Base-by-base conservation (phyloP, 176 grass and related monocot species). In the Zizania latifolia region DNA sequence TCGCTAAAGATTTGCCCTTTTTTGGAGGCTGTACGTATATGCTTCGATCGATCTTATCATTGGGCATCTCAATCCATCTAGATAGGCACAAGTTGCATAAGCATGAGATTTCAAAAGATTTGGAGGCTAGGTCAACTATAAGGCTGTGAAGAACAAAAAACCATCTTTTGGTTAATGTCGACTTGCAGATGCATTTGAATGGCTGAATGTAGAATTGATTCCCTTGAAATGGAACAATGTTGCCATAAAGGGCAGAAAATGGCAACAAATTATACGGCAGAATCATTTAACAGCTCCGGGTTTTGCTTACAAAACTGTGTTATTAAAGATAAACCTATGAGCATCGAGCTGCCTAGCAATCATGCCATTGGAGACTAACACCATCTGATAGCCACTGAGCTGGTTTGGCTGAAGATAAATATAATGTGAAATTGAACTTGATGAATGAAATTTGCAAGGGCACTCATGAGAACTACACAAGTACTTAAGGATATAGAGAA, bases 71-170 rank as follows among this genome's bases (percentile, higher is more conserved):
- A 19, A 37, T 81, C 72, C 48, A 4, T 76, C 43, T 16, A 23
- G 23, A 46, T 16, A 29, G 17, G 38, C 23, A 31, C 70, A 74
- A 26, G 59, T 68, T 15, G 60, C 35, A 23, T 0, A 8, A 26
- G 19, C 24, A 39, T 24, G 56, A 37, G 35, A 76, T 71, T 22
- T 81, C 16, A 17, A 70, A 76, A 71, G 56, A 81, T 70, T 75
- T 56, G 55, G 35, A 10, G 35, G 6, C n/a, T 24, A 5, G 65
- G 84, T 81, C 71, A 62, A 86, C 71, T 76, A 24, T 70, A 13
- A 41, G 30, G 45, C 37, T 39, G 29, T 14, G 50, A 14, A 7
- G 54, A 81, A 75, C 61, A 28, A 69, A n/a, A n/a, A n/a, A n/a
- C 33, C 37, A 40, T 1, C 76, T 31, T 68, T 57, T 43, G 53